These are phyloP conservation scores for Odontarrhena argentea DNA, from an alignment of 345 rosid species.

Conservation along the genomic window DNA sequence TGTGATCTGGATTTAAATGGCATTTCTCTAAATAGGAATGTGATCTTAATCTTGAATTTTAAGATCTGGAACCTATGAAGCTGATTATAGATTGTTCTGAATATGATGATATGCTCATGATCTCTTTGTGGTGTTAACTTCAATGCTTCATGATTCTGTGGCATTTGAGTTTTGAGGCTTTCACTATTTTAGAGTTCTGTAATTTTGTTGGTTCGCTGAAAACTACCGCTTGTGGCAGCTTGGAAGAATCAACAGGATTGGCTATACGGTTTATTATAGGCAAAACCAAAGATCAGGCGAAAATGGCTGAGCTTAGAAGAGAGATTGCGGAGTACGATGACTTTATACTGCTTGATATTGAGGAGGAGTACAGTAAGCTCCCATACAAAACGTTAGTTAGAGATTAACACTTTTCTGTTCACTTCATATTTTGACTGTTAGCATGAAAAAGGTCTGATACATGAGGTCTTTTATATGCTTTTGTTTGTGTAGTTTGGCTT, in stretches of 20 bases:
- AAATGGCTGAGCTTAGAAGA: conserved; percentile 66
- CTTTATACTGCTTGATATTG: conserved; percentile 78
- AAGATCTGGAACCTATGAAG: conserved; percentile 14
- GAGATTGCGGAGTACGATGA: conserved; percentile 84
- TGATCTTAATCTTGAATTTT: conserved; percentile 8
- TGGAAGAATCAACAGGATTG: conserved; percentile 89
- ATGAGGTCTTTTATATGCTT: conserved; percentile 3
- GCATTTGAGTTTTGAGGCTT: not conserved
- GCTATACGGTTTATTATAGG: conserved; percentile 83
- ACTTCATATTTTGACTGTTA: not conserved
- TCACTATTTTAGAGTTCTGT: not conserved
- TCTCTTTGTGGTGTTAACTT: not conserved
- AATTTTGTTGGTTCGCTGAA: too few species aligned
- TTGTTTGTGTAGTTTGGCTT: conserved; percentile 62
- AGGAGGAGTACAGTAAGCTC: conserved; percentile 98
- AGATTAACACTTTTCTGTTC: conserved; percentile 10
- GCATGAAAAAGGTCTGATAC: not conserved
- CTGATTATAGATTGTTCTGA: conserved; percentile 1
- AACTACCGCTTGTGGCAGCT: conserved; percentile 42
- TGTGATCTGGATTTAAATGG: conserved; percentile 21
- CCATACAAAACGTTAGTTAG: conserved; percentile 95
- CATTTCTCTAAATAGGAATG: conserved; percentile 10
- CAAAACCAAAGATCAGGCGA: conserved; percentile 54
- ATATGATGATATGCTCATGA: not conserved
- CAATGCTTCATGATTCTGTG: conserved; percentile 9